Conservation (phyloP, 805 yeast genomes). For the Starmerella gropengiesseri region DNA sequence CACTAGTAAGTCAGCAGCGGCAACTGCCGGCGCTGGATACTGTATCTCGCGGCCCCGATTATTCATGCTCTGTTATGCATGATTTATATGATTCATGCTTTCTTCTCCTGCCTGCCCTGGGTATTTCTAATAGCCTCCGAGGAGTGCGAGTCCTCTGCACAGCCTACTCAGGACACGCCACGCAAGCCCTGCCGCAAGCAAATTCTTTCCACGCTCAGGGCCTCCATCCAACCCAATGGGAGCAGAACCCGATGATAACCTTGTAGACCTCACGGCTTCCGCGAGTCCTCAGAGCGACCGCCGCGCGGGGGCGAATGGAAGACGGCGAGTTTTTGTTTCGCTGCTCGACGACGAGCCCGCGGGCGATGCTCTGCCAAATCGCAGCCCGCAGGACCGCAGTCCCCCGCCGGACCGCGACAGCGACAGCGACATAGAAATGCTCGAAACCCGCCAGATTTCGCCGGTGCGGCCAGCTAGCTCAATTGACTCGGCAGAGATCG, state of each 20-base stretch:
- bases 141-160: no score
- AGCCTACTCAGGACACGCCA: no score
- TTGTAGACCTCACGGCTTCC: slow-evolving; percentile 2
- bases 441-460: no score
- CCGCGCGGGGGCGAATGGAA: neutral
- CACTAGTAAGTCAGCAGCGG: no score
- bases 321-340: neutral
- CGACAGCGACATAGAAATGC: slow-evolving; percentile 9
- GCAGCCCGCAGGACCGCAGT: neutral
- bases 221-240: no score
- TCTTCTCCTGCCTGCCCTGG: no score
- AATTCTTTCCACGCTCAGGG: neutral
- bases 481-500: no score
- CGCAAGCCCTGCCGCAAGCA: no score
- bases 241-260: neutral
- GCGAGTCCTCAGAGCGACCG: neutral
- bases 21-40: neutral
- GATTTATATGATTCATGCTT: neutral
- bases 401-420: neutral
- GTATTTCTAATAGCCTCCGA: no score
- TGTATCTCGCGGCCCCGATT: neutral
- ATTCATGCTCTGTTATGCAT: neutral
- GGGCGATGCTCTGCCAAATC: neutral
- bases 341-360: slow-evolving; percentile 1
- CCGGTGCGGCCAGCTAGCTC: no score